Base-by-base conservation (phyloP, 805 yeast genomes). In the Yamadazyma phyllophila region DNA sequence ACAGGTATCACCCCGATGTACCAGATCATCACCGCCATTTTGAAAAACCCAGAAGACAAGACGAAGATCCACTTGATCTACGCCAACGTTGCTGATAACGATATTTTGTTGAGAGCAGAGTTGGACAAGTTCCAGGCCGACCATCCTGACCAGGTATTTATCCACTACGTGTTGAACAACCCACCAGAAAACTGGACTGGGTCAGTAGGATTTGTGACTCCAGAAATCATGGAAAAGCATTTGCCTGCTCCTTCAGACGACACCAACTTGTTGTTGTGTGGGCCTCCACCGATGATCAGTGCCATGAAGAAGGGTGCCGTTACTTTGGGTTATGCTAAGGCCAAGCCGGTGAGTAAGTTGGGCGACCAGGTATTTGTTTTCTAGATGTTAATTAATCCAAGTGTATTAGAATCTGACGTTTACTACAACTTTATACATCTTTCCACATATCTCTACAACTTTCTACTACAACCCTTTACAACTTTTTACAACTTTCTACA, bases 1-100 rank as follows among this genome's bases (percentile, higher is more conserved):
- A 88, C 97, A 32, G 97, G 97, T 64, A 85, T 90, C 59, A 85
- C 97, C 7, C 97, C 97, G 63, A 90, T 90, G 97, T 88, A 82
- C 67, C 97, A 90, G 73, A 83, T 90, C 55, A 81, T 91, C 55
- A 85, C 87, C 56, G 87, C 95, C 11, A 83, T 91, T 54, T 82
- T 82, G 57, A 69, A 73, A 46, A 81, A 91, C 62, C 92, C 95
- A 17, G 69, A 75, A 13, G 97, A 92, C 67, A 76, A 74, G 40
- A 91, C 97, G 48, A 78, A 82, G 59, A 81, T 89, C 52, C 72
- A 78, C 44, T 74, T 91, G 56, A 63, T 91, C 35, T 92, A 85
- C 62, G 97, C 96, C 57, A 88, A 87, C 59, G 89, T 84, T 43
- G 73, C 81, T 29, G 87, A 80, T 55, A 82, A 80, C 44, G 97